Base-by-base conservation (phyloP, 805 yeast species). In the Candida koratica region DNA sequence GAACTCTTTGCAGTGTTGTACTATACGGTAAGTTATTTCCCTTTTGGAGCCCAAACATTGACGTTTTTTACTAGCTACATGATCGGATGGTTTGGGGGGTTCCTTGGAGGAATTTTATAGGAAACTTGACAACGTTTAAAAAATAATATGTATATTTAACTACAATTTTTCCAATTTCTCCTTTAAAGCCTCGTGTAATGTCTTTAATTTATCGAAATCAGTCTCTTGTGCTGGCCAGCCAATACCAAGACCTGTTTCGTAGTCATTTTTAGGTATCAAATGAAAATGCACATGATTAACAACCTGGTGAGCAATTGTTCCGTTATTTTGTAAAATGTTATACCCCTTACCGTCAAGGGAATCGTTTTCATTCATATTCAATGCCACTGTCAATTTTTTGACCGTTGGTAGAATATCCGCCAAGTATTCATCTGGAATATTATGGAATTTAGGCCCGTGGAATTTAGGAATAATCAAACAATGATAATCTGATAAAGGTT, bases 261-360 rank as follows among this genome's bases (percentile, higher is more conserved):
- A 66, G 50, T 79, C 81, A 41, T 73, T 73, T 73, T 90, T 90
- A 34, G 98, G 98, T 56, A 90, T 90, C 59, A 90, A 77, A 60
- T 90, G 98, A 75, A 93, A 84, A 60, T 90, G 98, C 40, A 93
- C 97, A 58, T 90, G 98, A 48, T 84, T 93, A 39, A 93, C 97
- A 38, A 74, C 82, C 67, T 90, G 98, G 56, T 93, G 97, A 9
- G 97, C 98, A 53, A 89, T 80, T 56, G 85, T 67, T 33, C 97
- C 97, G 50, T 90, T 93, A 71, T 90, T 93, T 61, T 89, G 97
- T 47, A 90, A 67, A 14, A 90, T 58, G 56, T 90, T 90, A 72
- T 90, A 90, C 29, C 95, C 95, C 33, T 63, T 70, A 13, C 87
- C 86, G 4, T 71, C 70, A 4, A 70, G 69, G 20, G 77, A 74